Evolutionary conservation across 257 asterid species (phyloP), one percentile per base, ranked within the genome.

Genomic region (Linaria vulgaris): DNA sequence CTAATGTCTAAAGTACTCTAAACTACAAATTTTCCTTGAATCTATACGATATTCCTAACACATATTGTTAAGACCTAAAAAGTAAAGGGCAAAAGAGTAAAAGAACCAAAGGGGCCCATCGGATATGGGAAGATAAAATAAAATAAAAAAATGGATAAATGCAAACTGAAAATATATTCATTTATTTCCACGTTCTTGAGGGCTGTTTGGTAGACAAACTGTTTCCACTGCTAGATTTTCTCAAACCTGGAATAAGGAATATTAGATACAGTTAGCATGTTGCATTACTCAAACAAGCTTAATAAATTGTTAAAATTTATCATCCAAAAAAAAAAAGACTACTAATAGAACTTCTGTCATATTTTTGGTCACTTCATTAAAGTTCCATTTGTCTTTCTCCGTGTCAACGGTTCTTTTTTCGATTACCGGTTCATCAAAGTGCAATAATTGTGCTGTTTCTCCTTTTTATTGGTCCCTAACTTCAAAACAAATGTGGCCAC

Each of bases 181-280:
- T 63, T n/a, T 70, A 77, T 17, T 69, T 70, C 77, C 82, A 73
- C 63, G 72, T 81, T 74, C 61, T 76, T 49, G 75, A 44, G 59
- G 68, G 27, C 61, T 46, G 64, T 64, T 62, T 55, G 23, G 30
- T 48, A 31, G 69, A 56, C 66, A 71, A 27, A 64, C 47, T 76
- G 61, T 74, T 61, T 72, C 78, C 71, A 45, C 76, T 69, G 38
- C 51, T 12, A 16, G 85, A 77, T 68, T 70, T 80, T 62, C 69
- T 68, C 52, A 76, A 58, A 64, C 83, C 94, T 85, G 83, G 70
- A 56, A 74, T 13, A 63, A 56, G 22, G 60, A n/a, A 20, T 6
- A 46, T 44, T 50, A 15, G 24, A 14, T 25, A 3, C 15, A 1
- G 16, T 52, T 19, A 54, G 31, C 43, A 39, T n/a, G n/a, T n/a